Evolutionary conservation across 2,329 filamentous ascomycete species (phyloP), one percentile per base, ranked within the genome.

Genomic region (Grosmannia huntii): DNA sequence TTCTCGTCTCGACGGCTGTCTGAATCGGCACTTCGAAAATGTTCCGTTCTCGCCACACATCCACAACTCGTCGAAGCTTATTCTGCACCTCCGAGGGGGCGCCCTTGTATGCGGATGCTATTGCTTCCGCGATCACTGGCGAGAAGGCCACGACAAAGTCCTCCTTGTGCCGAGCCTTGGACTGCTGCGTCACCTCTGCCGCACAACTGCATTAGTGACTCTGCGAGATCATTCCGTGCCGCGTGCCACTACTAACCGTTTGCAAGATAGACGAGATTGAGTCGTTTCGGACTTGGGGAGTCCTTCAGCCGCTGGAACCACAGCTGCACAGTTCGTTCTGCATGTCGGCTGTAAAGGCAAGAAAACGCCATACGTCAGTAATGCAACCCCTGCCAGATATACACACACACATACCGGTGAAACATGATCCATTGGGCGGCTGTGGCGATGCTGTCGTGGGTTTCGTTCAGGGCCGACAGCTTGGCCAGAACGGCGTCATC

Each of bases 381-480:
- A 48, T 4, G 33, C 36, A 9, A 6, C 53, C 5, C 50, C 25
- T 27, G 33, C 16, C 38, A 41, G 11, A 25, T 2, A 25, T 2
- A 7, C 19, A 19, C 25, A 21, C 23, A 12, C 4, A 63, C 70
- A 62, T 84, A 95, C 90, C 90, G 87, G 74, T 99, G 92, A 71
- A 99, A 99, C 87, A 99, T 95, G 62, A 99, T 94, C 95, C 95
- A 99, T 84, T 97, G 92, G 59, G 94, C 90, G 62, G 95, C 91
- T 41, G 89, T 92, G 61, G 95, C 83, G 68, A 99, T 97, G 73
- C 90, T 95, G 70, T 99, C 94, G 71, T 99, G 92, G 12, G 90
- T 95, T 74, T 99, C 95, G 72, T 96, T 96, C 62, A 99, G 82
- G 49, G 90, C 89, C 36, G 91, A 95, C 57, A 99, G 85, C 76